phyloP scores from a whole-genome alignment of 768 basidiomycete genomes.

The Kwoniella sp. region DNA sequence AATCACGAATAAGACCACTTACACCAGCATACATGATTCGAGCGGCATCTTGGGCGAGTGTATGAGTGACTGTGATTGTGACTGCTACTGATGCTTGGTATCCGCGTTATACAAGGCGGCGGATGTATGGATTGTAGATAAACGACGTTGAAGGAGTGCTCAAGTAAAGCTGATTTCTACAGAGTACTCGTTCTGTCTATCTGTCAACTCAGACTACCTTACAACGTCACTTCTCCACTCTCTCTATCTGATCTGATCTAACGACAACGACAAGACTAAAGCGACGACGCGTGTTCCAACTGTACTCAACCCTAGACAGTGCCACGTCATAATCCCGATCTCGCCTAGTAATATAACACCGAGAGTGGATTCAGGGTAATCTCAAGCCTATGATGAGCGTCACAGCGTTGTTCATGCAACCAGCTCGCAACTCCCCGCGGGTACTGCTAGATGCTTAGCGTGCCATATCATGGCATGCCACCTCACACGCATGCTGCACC shows the following conservation, averaged over 20 bases:
- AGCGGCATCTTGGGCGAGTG: slow-evolving; percentile 68
- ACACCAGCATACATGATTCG: slow-evolving; percentile 95
- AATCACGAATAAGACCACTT: no score
- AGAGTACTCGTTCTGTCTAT: no score
- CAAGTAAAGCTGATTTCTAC: no score
- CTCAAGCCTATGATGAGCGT: slow-evolving; percentile 17
- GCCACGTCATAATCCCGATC: slow-evolving; percentile 26
- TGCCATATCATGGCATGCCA: slow-evolving; percentile 2
- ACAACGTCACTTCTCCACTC: slow-evolving; percentile 1
- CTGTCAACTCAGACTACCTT: background rate
- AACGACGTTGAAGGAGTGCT: no score
- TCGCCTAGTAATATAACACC: slow-evolving; percentile 1
- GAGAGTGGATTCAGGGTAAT: slow-evolving; percentile 14
- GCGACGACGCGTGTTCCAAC: slow-evolving; percentile 6
- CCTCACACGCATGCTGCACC: background rate
- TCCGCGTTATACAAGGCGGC: no score
- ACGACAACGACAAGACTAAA: background rate
- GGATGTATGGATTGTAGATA: no score
- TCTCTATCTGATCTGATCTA: no score
- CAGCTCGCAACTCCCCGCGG: no score
- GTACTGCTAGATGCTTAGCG: no score
- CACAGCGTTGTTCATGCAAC: slow-evolving; percentile 2
- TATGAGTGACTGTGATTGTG: no score
- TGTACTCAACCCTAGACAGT: no score
- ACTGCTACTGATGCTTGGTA: no score